Conservation (phyloP, 306 rosid genomes). For the Vigna reflexopilosa region DNA sequence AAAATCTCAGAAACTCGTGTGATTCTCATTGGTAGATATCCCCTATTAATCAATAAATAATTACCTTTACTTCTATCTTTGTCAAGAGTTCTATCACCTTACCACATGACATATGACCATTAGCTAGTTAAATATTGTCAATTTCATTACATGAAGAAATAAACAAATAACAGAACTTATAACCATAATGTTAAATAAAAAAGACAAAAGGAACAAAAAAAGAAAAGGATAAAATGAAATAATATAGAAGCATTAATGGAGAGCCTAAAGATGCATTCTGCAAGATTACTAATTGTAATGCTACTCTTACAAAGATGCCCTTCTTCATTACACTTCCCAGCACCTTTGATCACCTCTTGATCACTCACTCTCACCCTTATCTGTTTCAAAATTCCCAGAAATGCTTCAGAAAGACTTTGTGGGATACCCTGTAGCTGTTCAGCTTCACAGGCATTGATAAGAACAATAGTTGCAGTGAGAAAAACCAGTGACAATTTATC, state of each 20-base stretch:
- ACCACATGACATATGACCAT: slow-evolving; percentile 18
- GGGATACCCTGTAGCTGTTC: slow-evolving; percentile 66
- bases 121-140: slow-evolving; percentile 23
- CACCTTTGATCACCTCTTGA: slow-evolving; percentile 38
- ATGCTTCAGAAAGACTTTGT: slow-evolving; percentile 39
- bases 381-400: slow-evolving; percentile 51
- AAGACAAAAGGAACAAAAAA: background rate
- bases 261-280: slow-evolving; percentile 77
- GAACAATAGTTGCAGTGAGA: slow-evolving; percentile 60
- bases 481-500: slow-evolving; percentile 60
- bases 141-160: slow-evolving; percentile 21
- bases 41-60: too few species aligned
- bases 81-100: background rate
- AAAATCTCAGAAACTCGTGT: too few species aligned
- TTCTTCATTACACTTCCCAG: slow-evolving; percentile 45
- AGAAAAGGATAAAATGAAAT: background rate
- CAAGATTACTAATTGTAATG: slow-evolving; percentile 61
- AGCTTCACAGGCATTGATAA: slow-evolving; percentile 60
- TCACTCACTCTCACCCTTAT: slow-evolving; percentile 59
- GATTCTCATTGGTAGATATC: too few species aligned
- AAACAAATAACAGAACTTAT: slow-evolving; percentile 18
- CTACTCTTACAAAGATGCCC: slow-evolving; percentile 50
- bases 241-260: slow-evolving; percentile 47
- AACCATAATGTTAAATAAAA: background rate
- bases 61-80: background rate